phyloP scores from a whole-genome alignment of 495 filamentous ascomycete genomes.

The Penicillium cosmopolitanum region DNA sequence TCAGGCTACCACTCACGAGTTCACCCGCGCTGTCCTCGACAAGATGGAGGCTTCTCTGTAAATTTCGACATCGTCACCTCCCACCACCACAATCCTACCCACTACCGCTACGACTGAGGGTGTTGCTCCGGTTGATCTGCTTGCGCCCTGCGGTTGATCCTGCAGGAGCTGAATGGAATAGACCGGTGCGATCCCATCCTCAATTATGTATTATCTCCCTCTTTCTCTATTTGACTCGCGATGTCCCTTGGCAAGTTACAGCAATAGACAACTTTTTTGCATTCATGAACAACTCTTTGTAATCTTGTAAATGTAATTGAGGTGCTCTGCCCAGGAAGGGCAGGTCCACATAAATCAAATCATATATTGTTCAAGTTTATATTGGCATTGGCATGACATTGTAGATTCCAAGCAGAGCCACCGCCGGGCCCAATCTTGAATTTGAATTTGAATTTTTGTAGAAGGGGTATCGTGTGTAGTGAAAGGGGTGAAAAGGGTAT shows the following conservation, averaged over 20 bases:
- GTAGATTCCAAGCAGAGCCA: too few species aligned
- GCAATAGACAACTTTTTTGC: constrained; percentile 33
- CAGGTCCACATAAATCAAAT: too few species aligned
- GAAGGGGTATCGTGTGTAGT: constrained; percentile 5
- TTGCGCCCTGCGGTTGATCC: constrained; percentile 8
- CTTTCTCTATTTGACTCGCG: constrained; percentile 33
- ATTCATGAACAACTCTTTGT: constrained; percentile 10
- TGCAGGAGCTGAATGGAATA: constrained; percentile 14
- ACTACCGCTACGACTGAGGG: constrained; percentile 28
- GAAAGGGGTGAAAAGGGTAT: constrained; percentile 7
- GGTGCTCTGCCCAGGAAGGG: too few species aligned
- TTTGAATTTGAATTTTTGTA: not conserved
- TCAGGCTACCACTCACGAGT: constrained; percentile 84
- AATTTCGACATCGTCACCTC: constrained; percentile 25
- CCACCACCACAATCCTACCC: constrained; percentile 9
- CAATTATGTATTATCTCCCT: constrained; percentile 41
- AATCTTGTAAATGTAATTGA: constrained; percentile 9
- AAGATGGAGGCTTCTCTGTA: constrained; percentile 79
- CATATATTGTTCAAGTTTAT: too few species aligned
- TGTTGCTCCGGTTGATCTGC: constrained; percentile 9
- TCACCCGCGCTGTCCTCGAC: constrained; percentile 88
- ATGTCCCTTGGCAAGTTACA: constrained; percentile 31
- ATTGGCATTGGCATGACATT: too few species aligned
- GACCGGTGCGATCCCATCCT: constrained; percentile 27
- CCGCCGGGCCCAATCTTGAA: not conserved